Conservation (phyloP, 2,329 filamentous ascomycete species). For the Mollisiaceae sp. region DNA sequence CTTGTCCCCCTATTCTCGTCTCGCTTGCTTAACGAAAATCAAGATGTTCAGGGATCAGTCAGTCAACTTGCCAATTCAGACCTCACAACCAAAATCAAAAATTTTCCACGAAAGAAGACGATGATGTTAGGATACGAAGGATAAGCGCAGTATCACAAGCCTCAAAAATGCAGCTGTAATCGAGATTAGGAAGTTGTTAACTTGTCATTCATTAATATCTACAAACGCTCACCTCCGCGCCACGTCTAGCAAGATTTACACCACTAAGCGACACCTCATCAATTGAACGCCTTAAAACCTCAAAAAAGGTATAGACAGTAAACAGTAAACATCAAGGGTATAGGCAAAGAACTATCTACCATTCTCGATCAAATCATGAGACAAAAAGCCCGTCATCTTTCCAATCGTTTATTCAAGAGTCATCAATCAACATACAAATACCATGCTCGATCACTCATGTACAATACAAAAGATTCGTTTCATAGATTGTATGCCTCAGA, state of each 20-base stretch:
- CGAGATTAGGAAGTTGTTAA: neutral
- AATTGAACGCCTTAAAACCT: neutral
- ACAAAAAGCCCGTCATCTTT: too few species aligned
- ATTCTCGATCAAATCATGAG: neutral
- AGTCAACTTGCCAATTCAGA: too few species aligned
- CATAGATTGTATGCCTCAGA: neutral
- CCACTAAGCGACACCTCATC: neutral
- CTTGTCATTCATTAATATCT: neutral
- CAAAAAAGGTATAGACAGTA: too few species aligned
- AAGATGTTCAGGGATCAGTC: too few species aligned
- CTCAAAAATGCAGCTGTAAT: neutral
- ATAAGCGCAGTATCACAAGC: constrained; percentile 32
- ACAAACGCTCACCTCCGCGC: neutral
- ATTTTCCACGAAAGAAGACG: neutral
- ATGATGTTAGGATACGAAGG: neutral
- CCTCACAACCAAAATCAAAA: too few species aligned
- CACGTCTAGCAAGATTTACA: neutral
- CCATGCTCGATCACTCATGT: neutral
- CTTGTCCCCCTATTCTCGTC: too few species aligned
- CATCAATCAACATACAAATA: neutral
- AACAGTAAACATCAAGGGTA: constrained; percentile 3
- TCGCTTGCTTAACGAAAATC: too few species aligned
- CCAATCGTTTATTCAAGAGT: too few species aligned
- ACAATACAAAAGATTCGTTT: neutral
- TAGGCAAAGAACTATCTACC: constrained; percentile 2